Base-by-base conservation (phyloP, 2,329 filamentous ascomycete genomes). In the Venturia asperata region DNA sequence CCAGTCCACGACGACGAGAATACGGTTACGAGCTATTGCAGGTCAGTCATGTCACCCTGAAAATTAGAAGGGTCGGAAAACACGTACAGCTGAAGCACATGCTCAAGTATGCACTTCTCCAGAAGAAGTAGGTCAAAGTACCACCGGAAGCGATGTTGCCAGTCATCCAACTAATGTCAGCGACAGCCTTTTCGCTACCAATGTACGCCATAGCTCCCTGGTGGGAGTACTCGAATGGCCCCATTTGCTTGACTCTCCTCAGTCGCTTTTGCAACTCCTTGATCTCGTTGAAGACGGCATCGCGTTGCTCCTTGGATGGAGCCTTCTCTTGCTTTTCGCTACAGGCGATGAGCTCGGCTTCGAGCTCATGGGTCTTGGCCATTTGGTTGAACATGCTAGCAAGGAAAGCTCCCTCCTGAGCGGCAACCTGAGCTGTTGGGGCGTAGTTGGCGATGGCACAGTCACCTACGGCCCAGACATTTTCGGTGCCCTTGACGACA, bases 11-110 rank as follows among this genome's bases (percentile, higher is more conserved):
- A 91, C 81, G 71, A 99, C 94, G 63, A 99, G 85, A 71, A 97
- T 85, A 75, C 94, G 88, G 82, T 99, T 99, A 72, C 94, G 91
- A 68, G 91, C 91, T 95, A 68, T 69, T 69, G 71, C 63, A 37
- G 45, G 70, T 68, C 70, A 72, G 67, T 62, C 66, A 55, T 34
- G 65, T 52, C 19, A 49, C 61, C 63, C 66, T 60, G 24, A 65
- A 15, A 64, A 61, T 27, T 62, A 42, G 19, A 64, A 21, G 42
- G 6, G 24, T 45, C 24, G 56, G 56, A 52, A 62, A 21, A 30
- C 62, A 89, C 91, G 87, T 85, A 94, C 91, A 92, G 87, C 92
- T 97, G 79, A 99, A 99, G 86, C 93, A 97, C 94, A 99, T 99
- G 83, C 91, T 97, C 77, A 99, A 82, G 78, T 99, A 99, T 65